Evolutionary conservation across 2,329 filamentous ascomycete genomes (phyloP), one percentile per base, ranked within the genome.

Genomic region (Allantophomopsis lycopodina): DNA sequence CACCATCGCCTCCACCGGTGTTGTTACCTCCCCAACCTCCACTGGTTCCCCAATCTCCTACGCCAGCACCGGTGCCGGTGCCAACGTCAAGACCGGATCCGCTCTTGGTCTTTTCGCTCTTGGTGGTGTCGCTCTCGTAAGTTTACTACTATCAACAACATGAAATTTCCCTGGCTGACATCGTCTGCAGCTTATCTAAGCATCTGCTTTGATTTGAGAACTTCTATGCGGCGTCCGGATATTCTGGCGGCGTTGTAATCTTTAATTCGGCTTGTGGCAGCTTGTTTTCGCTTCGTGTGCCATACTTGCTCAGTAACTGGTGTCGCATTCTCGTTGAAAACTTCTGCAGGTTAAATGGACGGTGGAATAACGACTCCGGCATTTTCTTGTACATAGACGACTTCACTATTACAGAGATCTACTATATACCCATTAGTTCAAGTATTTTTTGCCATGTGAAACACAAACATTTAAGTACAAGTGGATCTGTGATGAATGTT

Each of bases 111-210:
- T 56, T 45, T 43, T 55, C 41, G 46, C 55, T 45, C 54, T 52
- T 43, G 54, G 50, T 44, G 53, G 50, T 49, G 46, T 57, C 40
- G 54, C 52, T 49, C 52, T 56, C 35, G 52, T 57, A 50, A 31
- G 49, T 47, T 38, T 23, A 36, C 37, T 5, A 8, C n/a, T 30
- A 7, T 7, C 32, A n/a, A 8, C 11, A 40, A 20, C 5, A 18
- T 15, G 11, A 11, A 39, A 15, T 13, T 7, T 10, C 30, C 16
- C 14, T n/a, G 14, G 15, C 50, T 54, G 41, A 54, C 42, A 36
- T 15, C 3, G 1, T n/a, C 15, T 8, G 8, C 20, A 55, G 53
- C 43, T 55, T 47, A 40, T 55, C 37, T 55, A 52, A 54, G 42
- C 42, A 40, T 42, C 20, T 38, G 36, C 40, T 48, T 33, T 34